These are phyloP conservation scores for Nemania bipapillata DNA, from an alignment of 2,329 filamentous ascomycete species.

Conservation along the genomic window DNA sequence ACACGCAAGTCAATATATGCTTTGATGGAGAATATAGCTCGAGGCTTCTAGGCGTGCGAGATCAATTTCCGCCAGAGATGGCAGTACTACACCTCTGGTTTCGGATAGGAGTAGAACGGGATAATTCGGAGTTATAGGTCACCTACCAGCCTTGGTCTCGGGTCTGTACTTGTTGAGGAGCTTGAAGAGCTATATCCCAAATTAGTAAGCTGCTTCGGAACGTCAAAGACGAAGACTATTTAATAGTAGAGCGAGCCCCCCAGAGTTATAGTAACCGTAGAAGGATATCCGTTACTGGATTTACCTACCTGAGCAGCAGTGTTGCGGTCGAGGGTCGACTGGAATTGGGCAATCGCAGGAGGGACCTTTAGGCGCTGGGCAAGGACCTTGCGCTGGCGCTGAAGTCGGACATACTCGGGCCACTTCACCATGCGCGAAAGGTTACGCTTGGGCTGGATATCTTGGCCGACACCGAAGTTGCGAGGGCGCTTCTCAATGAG, in stretches of 20 bases:
- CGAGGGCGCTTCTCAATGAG: constrained; percentile 97
- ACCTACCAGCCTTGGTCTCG: constrained; percentile 80
- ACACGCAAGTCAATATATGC: not conserved
- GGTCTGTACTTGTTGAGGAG: constrained; percentile 99
- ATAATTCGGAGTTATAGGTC: not conserved
- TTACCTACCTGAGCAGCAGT: constrained; percentile 81
- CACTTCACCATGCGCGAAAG: constrained; percentile 98
- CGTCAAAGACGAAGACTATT: not conserved
- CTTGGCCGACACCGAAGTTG: constrained; percentile 99
- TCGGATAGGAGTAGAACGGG: not conserved
- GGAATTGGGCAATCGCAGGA: constrained; percentile 66
- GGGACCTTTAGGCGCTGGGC: constrained; percentile 99
- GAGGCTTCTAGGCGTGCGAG: not conserved
- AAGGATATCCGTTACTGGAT: not conserved
- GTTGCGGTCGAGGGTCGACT: constrained; percentile 83
- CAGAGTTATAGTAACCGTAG: not conserved
- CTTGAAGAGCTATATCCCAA: constrained; percentile 72
- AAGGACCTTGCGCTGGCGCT: constrained; percentile 94
- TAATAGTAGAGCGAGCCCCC: not conserved
- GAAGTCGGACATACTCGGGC: constrained; percentile 98
- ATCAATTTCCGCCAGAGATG: not conserved
- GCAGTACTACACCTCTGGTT: not conserved
- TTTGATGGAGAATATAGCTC: not conserved
- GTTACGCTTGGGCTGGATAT: constrained; percentile 97
- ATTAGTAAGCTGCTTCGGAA: not conserved